Evolutionary conservation across 371 early-diverging fungal species (phyloP).

Genomic region (Nosema muscidifuracis): DNA sequence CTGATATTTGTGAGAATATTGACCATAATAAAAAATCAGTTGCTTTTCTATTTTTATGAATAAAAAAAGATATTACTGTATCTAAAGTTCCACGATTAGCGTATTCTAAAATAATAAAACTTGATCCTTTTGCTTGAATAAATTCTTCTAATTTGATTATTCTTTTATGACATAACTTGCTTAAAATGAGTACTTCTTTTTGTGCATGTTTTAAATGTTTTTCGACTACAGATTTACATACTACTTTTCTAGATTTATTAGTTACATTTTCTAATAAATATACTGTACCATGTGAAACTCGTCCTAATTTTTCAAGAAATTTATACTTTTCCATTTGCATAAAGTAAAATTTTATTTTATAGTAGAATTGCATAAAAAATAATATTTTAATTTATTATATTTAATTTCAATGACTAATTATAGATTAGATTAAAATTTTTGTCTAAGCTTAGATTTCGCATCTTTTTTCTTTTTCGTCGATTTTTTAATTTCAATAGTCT

Average conservation of each 20-base stretch:
- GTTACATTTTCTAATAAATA: slow-evolving; percentile 45
- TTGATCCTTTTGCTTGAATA: slow-evolving; percentile 65
- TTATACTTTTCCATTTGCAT: slow-evolving; percentile 49
- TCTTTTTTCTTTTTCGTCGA: neutral
- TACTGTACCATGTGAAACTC: slow-evolving; percentile 58
- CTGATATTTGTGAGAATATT: slow-evolving; percentile 73
- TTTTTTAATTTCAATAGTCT: neutral
- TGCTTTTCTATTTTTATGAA: slow-evolving; percentile 69
- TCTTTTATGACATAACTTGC: slow-evolving; percentile 77
- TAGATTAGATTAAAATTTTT: no score
- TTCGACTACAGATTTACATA: slow-evolving; percentile 48
- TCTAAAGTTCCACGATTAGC: slow-evolving; percentile 74
- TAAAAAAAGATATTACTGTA: slow-evolving; percentile 69
- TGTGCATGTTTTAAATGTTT: slow-evolving; percentile 61
- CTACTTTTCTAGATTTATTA: slow-evolving; percentile 29
- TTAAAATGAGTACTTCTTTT: slow-evolving; percentile 77
- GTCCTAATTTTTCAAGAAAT: slow-evolving; percentile 57
- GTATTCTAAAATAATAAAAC: slow-evolving; percentile 80
- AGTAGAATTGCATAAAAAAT: neutral
- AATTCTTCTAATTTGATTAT: slow-evolving; percentile 75
- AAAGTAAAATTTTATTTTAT: neutral
- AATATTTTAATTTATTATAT: neutral
- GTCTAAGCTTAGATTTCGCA: neutral
- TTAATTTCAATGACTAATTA: no score
- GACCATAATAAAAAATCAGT: slow-evolving; percentile 69